Conservation (phyloP, 2,329 filamentous ascomycete genomes). For the Penicillium sp. region DNA sequence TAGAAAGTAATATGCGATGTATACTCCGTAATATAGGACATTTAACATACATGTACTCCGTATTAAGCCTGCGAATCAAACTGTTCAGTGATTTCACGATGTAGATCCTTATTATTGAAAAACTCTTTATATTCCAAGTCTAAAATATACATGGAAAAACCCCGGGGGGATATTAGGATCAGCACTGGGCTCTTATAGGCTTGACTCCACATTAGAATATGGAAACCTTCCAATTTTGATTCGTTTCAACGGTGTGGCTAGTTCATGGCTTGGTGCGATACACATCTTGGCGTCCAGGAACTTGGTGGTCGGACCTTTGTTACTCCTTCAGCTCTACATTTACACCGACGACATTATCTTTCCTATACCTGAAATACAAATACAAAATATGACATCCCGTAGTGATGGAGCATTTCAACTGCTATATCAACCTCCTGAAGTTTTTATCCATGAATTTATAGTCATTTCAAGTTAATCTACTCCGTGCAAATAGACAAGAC, state of each 20-base stretch:
- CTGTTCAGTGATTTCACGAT: neutral
- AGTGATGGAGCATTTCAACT: neutral
- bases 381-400: neutral
- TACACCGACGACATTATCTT: neutral
- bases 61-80: neutral
- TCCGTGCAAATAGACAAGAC: neutral
- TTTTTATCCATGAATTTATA: too few relatives aligned
- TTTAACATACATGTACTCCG: neutral
- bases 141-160: neutral
- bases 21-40: neutral
- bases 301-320: neutral
- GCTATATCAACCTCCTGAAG: too few relatives aligned
- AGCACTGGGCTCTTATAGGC: neutral
- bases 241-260: constrained; percentile 3
- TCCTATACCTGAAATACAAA: neutral
- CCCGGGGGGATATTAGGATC: constrained; percentile 4
- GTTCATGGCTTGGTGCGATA: neutral
- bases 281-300: too few relatives aligned
- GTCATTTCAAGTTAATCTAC: too few relatives aligned
- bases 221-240: neutral
- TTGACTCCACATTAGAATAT: neutral
- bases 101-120: neutral
- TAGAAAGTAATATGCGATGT: neutral
- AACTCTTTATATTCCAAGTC: neutral
- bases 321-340: neutral